These are phyloP conservation scores for Paecilomyces sp. DNA, from an alignment of 2,329 filamentous ascomycete species.

Conservation along the genomic window DNA sequence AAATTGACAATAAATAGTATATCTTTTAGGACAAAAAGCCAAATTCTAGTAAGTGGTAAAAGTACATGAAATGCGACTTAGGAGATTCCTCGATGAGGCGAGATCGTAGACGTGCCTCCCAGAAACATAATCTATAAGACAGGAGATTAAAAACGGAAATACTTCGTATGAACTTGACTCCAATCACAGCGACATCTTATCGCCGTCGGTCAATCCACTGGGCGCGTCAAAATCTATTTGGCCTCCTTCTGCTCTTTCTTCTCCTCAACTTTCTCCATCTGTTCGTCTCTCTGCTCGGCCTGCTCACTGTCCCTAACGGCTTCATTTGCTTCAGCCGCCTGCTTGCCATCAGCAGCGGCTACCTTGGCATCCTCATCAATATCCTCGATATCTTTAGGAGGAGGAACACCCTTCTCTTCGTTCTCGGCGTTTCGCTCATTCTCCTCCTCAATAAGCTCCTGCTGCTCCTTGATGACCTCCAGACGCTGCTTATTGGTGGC, in stretches of 20 bases:
- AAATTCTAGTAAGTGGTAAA: background rate
- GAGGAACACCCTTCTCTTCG: conserved; percentile 64
- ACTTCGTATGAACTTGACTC: conserved; percentile 7
- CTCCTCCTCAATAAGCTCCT: conserved; percentile 96
- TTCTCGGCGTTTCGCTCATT: conserved; percentile 83
- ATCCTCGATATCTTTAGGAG: conserved; percentile 78
- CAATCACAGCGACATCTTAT: background rate
- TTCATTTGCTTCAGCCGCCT: conserved; percentile 41
- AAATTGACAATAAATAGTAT: background rate
- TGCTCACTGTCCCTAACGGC: conserved; percentile 32
- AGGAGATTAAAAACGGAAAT: conserved; percentile 8
- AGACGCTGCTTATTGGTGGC: conserved; percentile 98
- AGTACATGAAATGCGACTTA: background rate
- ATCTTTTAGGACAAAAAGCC: background rate
- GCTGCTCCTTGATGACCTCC: conserved; percentile 95
- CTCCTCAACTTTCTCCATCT: conserved; percentile 14
- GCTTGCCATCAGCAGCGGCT: conserved; percentile 44
- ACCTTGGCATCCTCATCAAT: conserved; percentile 73
- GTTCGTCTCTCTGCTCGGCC: conserved; percentile 23
- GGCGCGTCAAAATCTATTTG: background rate
- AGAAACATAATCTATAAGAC: conserved; percentile 7
- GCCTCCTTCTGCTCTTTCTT: conserved; percentile 13
- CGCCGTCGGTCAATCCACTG: background rate
- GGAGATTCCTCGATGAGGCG: background rate
- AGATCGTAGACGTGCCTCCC: background rate